Conservation (phyloP, 2,329 filamentous ascomycete species). For the Fusarium begoniae region DNA sequence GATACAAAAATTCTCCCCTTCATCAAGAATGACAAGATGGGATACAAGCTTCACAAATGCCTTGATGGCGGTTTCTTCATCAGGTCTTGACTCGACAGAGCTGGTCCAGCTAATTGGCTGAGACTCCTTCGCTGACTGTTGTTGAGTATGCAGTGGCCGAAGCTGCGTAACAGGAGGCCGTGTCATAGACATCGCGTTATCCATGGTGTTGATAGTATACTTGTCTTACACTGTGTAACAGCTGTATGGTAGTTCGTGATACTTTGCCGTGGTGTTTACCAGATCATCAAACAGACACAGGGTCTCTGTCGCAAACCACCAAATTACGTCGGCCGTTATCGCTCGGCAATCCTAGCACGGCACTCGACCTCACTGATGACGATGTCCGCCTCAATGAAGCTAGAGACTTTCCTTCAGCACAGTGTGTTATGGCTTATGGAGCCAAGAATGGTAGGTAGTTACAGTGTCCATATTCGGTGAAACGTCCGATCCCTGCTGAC, state of each 20-base stretch:
- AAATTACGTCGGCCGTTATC: not conserved
- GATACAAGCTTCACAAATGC: slow-evolving; percentile 7
- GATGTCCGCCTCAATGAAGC: not conserved
- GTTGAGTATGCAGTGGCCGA: slow-evolving; percentile 16
- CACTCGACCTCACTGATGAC: not conserved
- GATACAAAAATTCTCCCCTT: slow-evolving; percentile 5
- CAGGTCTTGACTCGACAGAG: not conserved
- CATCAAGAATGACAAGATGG: not conserved
- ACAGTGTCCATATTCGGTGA: slow-evolving; percentile 6
- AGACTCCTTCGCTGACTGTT: not conserved
- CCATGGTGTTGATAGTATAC: not conserved
- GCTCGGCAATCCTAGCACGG: not conserved
- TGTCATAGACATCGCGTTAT: not conserved
- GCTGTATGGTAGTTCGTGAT: not conserved
- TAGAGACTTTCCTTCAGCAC: not conserved
- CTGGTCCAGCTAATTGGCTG: not conserved
- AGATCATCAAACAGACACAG: not conserved
- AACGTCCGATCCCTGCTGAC: slow-evolving; percentile 4
- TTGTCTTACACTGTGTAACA: not conserved
- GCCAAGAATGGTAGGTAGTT: not conserved
- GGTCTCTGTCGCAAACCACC: not conserved
- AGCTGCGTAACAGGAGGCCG: slow-evolving; percentile 20
- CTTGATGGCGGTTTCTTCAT: not conserved
- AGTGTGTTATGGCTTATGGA: not conserved
- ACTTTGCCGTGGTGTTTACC: not conserved